Conservation (phyloP, 192 early-diverging fungal species). For the Linnemannia zychae region DNA sequence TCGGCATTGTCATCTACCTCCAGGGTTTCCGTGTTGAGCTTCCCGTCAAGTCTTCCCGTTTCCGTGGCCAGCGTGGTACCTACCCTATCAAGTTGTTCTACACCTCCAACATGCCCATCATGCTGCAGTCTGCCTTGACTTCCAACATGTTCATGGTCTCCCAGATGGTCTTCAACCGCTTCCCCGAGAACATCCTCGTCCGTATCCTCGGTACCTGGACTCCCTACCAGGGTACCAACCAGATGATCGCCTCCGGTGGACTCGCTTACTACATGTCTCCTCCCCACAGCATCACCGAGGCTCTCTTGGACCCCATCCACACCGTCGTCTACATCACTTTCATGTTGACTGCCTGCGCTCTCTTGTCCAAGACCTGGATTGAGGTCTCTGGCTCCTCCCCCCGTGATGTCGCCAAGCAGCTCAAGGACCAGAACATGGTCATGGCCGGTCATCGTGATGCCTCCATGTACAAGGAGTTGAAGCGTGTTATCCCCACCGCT, state of each 20-base stretch:
- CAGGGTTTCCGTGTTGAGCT: constrained; percentile 99
- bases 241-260: constrained; percentile 93
- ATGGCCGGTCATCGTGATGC: constrained; percentile 94
- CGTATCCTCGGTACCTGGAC: constrained; percentile 96
- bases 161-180: constrained; percentile 97
- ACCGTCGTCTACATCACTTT: constrained; percentile 94
- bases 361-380: constrained; percentile 99
- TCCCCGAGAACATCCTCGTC: constrained; percentile 96
- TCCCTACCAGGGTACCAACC: constrained; percentile 94
- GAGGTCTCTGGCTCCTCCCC: constrained; percentile 98
- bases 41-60: constrained; percentile 95
- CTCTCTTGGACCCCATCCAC: constrained; percentile 94
- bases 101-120: constrained; percentile 99
- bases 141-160: constrained; percentile 99
- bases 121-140: constrained; percentile 98
- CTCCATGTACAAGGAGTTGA: constrained; percentile 99
- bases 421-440: constrained; percentile 97
- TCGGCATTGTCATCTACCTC: constrained; percentile 93
- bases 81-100: constrained; percentile 99
- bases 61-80: constrained; percentile 97
- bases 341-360: constrained; percentile 95
- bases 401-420: constrained; percentile 96
- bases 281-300: constrained; percentile 86
- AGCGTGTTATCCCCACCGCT: constrained; percentile 98
- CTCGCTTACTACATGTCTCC: constrained; percentile 99